Percentiles rank a stretch among this genome's conserved stretches.
These are phyloP conservation scores for Mortierella sp. DNA, from an alignment of 371 early-diverging fungal species.

Conservation along the genomic window DNA sequence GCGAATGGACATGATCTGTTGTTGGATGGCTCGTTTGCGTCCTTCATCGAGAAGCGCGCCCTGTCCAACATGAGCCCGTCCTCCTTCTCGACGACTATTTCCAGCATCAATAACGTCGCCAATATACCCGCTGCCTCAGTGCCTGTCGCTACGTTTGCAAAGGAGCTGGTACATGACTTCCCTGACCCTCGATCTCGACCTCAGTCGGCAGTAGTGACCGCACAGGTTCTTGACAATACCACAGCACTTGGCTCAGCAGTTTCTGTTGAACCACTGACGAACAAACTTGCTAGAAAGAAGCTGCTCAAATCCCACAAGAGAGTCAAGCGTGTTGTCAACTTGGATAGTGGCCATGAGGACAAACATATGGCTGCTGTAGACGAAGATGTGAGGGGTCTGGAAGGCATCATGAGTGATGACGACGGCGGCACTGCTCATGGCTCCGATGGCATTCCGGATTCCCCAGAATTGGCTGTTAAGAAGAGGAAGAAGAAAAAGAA, in stretches of 20 bases:
- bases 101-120: constrained; percentile 48
- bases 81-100: constrained; percentile 37
- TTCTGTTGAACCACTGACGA: constrained; percentile 2
- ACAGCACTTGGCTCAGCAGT: constrained; percentile 5
- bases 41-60: constrained; percentile 58
- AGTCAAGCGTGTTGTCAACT: constrained; percentile 50
- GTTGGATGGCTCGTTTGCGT: constrained; percentile 68
- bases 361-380: constrained; percentile 2
- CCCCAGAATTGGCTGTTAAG: constrained; percentile 1
- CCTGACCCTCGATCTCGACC: background rate
- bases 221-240: constrained; percentile 14
- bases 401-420: constrained; percentile 18
- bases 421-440: constrained; percentile 10
- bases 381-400: constrained; percentile 7
- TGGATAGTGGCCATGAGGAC: constrained; percentile 55
- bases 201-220: constrained; percentile 7
- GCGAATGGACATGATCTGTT: constrained; percentile 61
- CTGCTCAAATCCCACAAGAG: constrained; percentile 43
- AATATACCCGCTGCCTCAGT: constrained; percentile 55
- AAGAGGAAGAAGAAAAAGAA: constrained; percentile 37
- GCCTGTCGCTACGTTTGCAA: constrained; percentile 41
- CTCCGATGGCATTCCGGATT: constrained; percentile 3
- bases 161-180: constrained; percentile 34
- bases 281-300: constrained; percentile 43
- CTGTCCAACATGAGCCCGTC: constrained; percentile 37